phyloP scores from a whole-genome alignment of 768 basidiomycete species.

The Pleurotus djamor region DNA sequence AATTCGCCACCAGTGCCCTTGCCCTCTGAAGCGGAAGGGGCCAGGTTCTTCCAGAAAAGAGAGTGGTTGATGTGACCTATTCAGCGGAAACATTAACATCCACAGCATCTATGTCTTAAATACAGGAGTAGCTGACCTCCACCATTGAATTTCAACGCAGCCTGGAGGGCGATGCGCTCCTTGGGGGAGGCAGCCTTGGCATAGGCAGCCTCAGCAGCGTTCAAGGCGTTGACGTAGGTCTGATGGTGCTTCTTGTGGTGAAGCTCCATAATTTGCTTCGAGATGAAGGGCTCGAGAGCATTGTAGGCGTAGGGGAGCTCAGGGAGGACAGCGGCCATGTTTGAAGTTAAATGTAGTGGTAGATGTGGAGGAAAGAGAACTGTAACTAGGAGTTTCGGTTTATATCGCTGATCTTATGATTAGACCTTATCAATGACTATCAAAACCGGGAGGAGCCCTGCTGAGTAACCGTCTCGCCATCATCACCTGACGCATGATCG shows the following conservation, averaged over 20 bases:
- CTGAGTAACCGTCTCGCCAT: background rate
- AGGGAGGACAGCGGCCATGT: constrained; percentile 59
- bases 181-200: constrained; percentile 61
- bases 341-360: constrained; percentile 4
- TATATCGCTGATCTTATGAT: constrained; percentile 3
- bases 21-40: constrained; percentile 51
- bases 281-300: constrained; percentile 92
- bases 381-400: background rate
- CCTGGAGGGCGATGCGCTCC: constrained; percentile 81
- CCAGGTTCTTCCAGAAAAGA: constrained; percentile 95
- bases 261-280: constrained; percentile 88
- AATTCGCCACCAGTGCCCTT: constrained; percentile 63
- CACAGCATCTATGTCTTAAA: background rate
- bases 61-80: constrained; percentile 92
- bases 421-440: background rate
- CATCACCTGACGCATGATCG: background rate
- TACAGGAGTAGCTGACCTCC: constrained; percentile 58
- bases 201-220: constrained; percentile 88
- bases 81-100: constrained; percentile 14
- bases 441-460: background rate
- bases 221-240: constrained; percentile 92
- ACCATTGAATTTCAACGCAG: constrained; percentile 96
- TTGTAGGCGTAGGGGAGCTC: constrained; percentile 70
- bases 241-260: constrained; percentile 93
- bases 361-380: background rate